Percentiles rank a stretch among this genome's conserved stretches.
These are phyloP conservation scores for Tetracentron sinense DNA, from an alignment of 164 flowering plant genomes.

Conservation along the genomic window DNA sequence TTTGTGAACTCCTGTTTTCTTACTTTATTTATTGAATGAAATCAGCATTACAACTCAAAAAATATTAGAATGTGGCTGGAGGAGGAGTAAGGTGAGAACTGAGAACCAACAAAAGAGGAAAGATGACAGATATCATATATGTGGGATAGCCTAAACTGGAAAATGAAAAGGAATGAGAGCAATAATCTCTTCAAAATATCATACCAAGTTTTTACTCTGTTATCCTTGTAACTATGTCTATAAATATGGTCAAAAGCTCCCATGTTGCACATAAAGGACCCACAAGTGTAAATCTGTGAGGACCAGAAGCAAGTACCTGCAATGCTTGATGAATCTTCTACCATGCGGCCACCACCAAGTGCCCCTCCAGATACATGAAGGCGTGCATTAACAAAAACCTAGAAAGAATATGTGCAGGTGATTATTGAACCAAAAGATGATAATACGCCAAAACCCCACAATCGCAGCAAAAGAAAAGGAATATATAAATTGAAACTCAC, in stretches of 20 bases:
- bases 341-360: slow-evolving; percentile 99
- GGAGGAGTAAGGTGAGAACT: too few species aligned
- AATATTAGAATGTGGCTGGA: too few species aligned
- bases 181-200: too few species aligned
- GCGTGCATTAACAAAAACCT: slow-evolving; percentile 99
- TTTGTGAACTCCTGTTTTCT: too few species aligned
- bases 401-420: slow-evolving; percentile 1
- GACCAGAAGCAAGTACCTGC: slow-evolving; percentile 54
- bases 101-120: too few species aligned
- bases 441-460: not conserved
- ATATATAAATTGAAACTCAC: slow-evolving; percentile 39
- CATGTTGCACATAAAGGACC: not conserved
- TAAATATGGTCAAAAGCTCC: not conserved
- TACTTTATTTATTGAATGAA: too few species aligned
- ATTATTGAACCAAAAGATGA: not conserved
- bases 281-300: not conserved
- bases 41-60: too few species aligned
- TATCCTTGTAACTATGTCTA: too few species aligned
- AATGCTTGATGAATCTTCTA: slow-evolving; percentile 95
- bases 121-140: too few species aligned
- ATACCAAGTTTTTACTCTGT: too few species aligned
- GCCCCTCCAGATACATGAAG: slow-evolving; percentile 99
- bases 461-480: not conserved
- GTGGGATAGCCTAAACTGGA: too few species aligned
- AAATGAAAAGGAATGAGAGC: too few species aligned